These are phyloP conservation scores for Kodamaea hsintzibuensis DNA, from an alignment of 805 yeast species.

Conservation along the genomic window DNA sequence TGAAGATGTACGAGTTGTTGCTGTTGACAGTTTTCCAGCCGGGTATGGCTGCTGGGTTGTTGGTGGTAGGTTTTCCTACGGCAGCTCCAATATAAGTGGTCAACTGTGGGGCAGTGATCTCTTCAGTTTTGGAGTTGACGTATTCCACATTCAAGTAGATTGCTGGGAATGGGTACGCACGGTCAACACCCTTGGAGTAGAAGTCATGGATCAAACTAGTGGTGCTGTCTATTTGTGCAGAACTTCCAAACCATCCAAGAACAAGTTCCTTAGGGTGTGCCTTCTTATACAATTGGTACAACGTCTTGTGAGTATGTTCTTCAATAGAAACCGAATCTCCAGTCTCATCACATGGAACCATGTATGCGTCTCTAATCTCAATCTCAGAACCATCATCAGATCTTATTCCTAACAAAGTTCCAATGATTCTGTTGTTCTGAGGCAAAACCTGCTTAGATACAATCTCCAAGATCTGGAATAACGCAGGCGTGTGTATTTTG, in stretches of 20 bases:
- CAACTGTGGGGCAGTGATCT: constrained; percentile 54
- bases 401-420: constrained; percentile 78
- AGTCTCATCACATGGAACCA: constrained; percentile 78
- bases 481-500: constrained; percentile 65
- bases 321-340: constrained; percentile 74
- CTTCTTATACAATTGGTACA: constrained; percentile 70
- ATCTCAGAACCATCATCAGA: constrained; percentile 80
- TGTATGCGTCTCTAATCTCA: constrained; percentile 72
- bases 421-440: constrained; percentile 61
- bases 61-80: constrained; percentile 53
- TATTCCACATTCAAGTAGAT: constrained; percentile 74
- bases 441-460: constrained; percentile 51
- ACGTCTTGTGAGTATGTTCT: constrained; percentile 69
- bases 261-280: constrained; percentile 78
- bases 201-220: constrained; percentile 81
- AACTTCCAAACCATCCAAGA: constrained; percentile 81
- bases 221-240: constrained; percentile 62
- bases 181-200: constrained; percentile 66
- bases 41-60: constrained; percentile 29
- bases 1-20: constrained; percentile 58
- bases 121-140: constrained; percentile 44
- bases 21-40: constrained; percentile 41
- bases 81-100: constrained; percentile 77
- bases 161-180: constrained; percentile 75
- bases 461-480: constrained; percentile 75